phyloP scores from a whole-genome alignment of 768 basidiomycete genomes.

The Kwoniella sp. region DNA sequence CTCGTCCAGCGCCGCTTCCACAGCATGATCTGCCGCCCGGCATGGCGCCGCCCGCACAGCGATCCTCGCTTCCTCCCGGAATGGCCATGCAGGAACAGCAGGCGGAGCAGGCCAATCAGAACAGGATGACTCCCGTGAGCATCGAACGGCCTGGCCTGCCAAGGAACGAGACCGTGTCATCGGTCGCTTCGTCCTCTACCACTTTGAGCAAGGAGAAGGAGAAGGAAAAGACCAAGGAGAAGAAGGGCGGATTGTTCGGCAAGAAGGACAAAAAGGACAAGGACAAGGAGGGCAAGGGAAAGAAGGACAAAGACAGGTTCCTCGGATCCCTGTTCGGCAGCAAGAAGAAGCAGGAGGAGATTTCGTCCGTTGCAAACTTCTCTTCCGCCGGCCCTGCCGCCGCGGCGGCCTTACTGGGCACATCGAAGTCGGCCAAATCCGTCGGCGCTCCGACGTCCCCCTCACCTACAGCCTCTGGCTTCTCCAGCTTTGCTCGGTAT shows the following conservation, averaged over 20 bases:
- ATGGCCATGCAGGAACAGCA: conserved; percentile 27
- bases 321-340: conserved; percentile 86
- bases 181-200: conserved; percentile 15
- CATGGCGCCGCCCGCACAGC: conserved; percentile 37
- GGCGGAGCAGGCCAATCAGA: conserved; percentile 1
- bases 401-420: conserved; percentile 78
- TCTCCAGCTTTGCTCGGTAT: conserved; percentile 65
- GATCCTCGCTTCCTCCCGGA: conserved; percentile 25
- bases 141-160: conserved; percentile 20
- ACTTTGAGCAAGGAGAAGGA: conserved; percentile 18
- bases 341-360: conserved; percentile 66
- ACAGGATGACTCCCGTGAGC: conserved; percentile 16
- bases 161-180: conserved; percentile 23
- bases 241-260: conserved; percentile 42
- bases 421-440: conserved; percentile 71
- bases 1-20: conserved; percentile 1
- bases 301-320: conserved; percentile 64
- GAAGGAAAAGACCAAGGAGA: conserved; percentile 46
- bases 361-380: conserved; percentile 34
- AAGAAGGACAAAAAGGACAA: conserved; percentile 42
- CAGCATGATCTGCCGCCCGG: conserved; percentile 33
- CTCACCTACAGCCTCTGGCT: conserved; percentile 50
- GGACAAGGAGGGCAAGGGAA: conserved; percentile 42
- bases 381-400: conserved; percentile 66
- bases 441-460: conserved; percentile 45